A percentile compares a stretch with the other conserved stretches of the same genome.
phyloP scores from a whole-genome alignment of 164 flowering plant genomes.

The Stephania cephalantha region DNA sequence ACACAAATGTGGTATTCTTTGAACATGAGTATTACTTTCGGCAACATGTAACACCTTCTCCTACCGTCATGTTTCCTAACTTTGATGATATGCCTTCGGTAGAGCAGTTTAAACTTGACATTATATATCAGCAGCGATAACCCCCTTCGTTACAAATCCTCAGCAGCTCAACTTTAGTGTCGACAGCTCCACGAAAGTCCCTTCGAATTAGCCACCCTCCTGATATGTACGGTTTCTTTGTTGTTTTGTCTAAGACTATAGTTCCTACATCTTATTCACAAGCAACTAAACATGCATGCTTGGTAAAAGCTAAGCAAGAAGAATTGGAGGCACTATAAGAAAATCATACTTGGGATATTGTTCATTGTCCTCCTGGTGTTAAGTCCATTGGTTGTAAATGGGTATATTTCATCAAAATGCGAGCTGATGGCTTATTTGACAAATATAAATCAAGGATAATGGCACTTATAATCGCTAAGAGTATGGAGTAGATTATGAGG shows the following conservation, averaged over 20 bases:
- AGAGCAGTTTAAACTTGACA: not conserved
- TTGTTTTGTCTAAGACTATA: not conserved
- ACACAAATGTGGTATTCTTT: not conserved
- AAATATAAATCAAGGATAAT: not conserved
- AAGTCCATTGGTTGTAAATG: not conserved
- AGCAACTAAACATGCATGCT: not conserved
- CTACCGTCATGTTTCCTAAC: not conserved
- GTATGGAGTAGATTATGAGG: not conserved
- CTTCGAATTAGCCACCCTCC: not conserved
- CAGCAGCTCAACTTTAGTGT: not conserved
- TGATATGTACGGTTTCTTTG: not conserved
- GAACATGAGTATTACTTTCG: not conserved
- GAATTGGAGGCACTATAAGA: not conserved
- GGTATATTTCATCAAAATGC: not conserved
- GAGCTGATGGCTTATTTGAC: not conserved
- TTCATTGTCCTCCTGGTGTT: too few relatives aligned
- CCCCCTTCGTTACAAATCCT: not conserved
- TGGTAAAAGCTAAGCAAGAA: not conserved
- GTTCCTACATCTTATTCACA: not conserved
- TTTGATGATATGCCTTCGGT: not conserved
- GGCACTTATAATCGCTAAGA: not conserved
- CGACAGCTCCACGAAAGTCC: not conserved
- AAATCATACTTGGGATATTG: too few relatives aligned
- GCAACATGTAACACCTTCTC: not conserved
- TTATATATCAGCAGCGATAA: not conserved